A percentile compares a stretch with the other conserved stretches of the same genome.
Conservation (phyloP, 1,284 basidiomycete species). For the Takashimella koratensis region DNA sequence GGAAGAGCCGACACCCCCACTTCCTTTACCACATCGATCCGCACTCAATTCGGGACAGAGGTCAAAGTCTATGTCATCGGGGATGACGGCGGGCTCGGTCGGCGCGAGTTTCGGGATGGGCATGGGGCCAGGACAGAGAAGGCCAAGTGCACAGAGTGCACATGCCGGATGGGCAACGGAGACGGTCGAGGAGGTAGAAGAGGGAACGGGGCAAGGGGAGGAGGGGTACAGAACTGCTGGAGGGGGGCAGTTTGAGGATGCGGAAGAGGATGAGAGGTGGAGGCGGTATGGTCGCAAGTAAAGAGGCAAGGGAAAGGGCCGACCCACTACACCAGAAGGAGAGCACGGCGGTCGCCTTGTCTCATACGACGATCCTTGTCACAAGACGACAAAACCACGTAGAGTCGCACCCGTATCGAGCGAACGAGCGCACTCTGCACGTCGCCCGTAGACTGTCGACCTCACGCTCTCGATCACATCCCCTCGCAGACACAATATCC, state of each 20-base stretch:
- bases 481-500: too few species aligned
- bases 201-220: conserved; percentile 19
- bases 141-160: not conserved
- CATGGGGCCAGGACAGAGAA: not conserved
- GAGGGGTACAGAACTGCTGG: conserved; percentile 4
- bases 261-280: conserved; percentile 9
- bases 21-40: not conserved
- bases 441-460: too few species aligned
- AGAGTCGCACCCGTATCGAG: too few species aligned
- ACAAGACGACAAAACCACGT: too few species aligned
- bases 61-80: conserved; percentile 22
- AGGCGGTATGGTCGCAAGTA: not conserved
- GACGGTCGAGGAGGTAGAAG: conserved; percentile 7
- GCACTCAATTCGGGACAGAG: not conserved
- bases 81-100: not conserved
- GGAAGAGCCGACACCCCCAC: not conserved
- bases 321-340: too few species aligned
- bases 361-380: too few species aligned
- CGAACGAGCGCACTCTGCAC: too few species aligned
- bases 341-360: too few species aligned
- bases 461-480: too few species aligned
- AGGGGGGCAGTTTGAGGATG: conserved; percentile 16
- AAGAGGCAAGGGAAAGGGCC: not conserved
- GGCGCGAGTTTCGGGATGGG: too few species aligned
- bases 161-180: conserved; percentile 9